phyloP scores from a whole-genome alignment of 257 asterid genomes.

The Eustoma russellianum region DNA sequence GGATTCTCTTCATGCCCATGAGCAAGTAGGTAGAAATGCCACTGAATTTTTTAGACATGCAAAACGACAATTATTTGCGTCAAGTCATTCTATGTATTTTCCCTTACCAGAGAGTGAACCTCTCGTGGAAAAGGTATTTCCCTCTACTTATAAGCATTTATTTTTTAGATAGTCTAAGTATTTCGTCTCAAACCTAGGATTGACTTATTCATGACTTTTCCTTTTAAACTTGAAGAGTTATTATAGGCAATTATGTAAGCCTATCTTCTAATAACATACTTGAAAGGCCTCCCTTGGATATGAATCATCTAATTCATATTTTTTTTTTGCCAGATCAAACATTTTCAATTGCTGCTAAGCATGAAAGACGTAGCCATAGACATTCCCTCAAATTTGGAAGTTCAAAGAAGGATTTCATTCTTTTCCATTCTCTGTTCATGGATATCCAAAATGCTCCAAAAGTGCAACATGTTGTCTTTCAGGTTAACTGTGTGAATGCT shows the following conservation, averaged over 20 bases:
- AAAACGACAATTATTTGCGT: constrained; percentile 69
- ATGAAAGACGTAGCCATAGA: constrained; percentile 76
- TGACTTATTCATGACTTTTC: neutral
- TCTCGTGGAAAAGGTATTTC: constrained; percentile 68
- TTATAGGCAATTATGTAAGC: too few species aligned
- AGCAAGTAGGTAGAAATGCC: constrained; percentile 28
- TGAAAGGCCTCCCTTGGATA: neutral
- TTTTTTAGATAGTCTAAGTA: neutral
- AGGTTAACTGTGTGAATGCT: constrained; percentile 40
- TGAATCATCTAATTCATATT: constrained; percentile 9
- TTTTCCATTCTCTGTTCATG: constrained; percentile 88
- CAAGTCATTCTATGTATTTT: constrained; percentile 68
- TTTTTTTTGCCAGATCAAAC: constrained; percentile 47
- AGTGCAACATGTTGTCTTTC: constrained; percentile 86
- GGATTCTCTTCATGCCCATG: constrained; percentile 43
- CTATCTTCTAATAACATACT: neutral
- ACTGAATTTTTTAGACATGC: constrained; percentile 36
- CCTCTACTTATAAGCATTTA: neutral
- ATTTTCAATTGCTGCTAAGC: constrained; percentile 68
- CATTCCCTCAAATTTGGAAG: constrained; percentile 80
- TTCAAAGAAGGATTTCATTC: constrained; percentile 76
- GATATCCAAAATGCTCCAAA: constrained; percentile 89
- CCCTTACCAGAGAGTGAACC: constrained; percentile 70
- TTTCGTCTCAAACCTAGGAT: neutral
- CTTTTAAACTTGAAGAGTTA: neutral